A percentile compares a stretch with the other conserved stretches of the same genome.
These are phyloP conservation scores for Conticribra weissflogii DNA, from an alignment of 108 stramenopile genomes.

Conservation along the genomic window DNA sequence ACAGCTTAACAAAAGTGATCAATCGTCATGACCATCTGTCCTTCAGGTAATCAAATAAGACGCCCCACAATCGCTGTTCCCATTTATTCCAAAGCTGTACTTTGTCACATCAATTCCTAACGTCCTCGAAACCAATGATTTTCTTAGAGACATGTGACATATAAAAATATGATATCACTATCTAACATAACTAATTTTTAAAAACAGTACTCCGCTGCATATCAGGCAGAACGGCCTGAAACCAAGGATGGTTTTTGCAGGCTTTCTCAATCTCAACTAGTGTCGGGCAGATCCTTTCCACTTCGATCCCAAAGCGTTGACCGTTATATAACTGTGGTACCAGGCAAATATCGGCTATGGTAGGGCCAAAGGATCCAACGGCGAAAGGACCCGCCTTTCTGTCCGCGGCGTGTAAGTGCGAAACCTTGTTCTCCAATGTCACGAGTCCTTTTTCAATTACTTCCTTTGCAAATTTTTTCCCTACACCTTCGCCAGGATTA, in stretches of 20 bases:
- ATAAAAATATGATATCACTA: too few relatives aligned
- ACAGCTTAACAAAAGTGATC: too few relatives aligned
- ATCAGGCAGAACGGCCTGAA: too few relatives aligned
- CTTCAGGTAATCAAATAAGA: too few relatives aligned
- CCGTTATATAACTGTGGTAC: slow-evolving; percentile 80
- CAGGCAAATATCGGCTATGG: slow-evolving; percentile 73
- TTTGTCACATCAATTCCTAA: too few relatives aligned
- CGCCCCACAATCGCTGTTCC: too few relatives aligned
- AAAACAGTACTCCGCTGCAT: too few relatives aligned
- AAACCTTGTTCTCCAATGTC: slow-evolving; percentile 56
- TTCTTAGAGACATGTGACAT: too few relatives aligned
- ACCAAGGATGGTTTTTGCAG: slow-evolving; percentile 68
- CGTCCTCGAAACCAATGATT: too few relatives aligned
- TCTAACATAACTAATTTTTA: too few relatives aligned
- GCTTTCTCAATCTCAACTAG: slow-evolving; percentile 56
- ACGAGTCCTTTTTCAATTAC: slow-evolving; percentile 58
- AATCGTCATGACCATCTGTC: too few relatives aligned
- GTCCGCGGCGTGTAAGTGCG: slow-evolving; percentile 11
- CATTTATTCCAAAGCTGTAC: too few relatives aligned
- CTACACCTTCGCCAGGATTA: slow-evolving; percentile 10
- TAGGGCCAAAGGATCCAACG: slow-evolving; percentile 70
- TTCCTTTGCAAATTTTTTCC: slow-evolving; percentile 51
- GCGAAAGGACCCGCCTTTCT: slow-evolving; percentile 59
- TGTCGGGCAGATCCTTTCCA: slow-evolving; percentile 55
- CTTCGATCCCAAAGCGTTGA: slow-evolving; percentile 60